Evolutionary conservation across 495 filamentous ascomycete genomes (phyloP), one percentile per base, ranked within the genome.

Genomic region (Aspergillus coremiiformis): DNA sequence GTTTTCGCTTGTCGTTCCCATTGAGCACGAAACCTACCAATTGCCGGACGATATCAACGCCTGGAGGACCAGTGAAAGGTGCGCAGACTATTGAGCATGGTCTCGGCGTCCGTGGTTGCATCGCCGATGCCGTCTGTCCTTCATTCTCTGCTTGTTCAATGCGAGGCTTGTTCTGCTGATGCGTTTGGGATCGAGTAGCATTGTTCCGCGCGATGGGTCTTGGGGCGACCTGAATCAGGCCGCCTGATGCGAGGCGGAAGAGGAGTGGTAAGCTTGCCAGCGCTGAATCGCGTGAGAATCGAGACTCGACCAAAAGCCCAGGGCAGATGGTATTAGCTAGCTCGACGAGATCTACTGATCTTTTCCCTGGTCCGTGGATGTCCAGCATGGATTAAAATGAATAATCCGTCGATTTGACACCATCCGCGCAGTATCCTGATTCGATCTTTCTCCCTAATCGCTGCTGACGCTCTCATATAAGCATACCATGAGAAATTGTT

Each of bases 121-220:
- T 30, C 33, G 14, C 46, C 50, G 24, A 52, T 19, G 20, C 50
- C 46, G 4, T 52, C 50, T 2, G 50, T 46, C 9, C 46, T 42
- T 20, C 21, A 30, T 11, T 52, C 50, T 12, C 50, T 19, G 50
- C 46, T n/a, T 52, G 50, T 27, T 52, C 50, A 6, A 52, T 30
- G 24, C 46, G 50, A 17, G 29, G 27, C 12, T 41, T 41, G 1
- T 46, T 17, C 10, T 24, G 20, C 11, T 9, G 42, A 29, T 52
- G 50, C 0, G 44, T 41, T 6, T 24, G 23, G 30, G 37, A 52
- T 5, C 44, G 42, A 20, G 27, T 46, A 14, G 44, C 17, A 20
- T 52, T 42, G n/a, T n/a, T n/a, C n/a, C n/a, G n/a, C n/a, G n/a
- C n/a, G n/a, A n/a, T n/a, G n/a, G n/a, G n/a, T n/a, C n/a, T n/a